Conservation (phyloP, 352 stramenopile genomes). For the Thalassiosira sp. region DNA sequence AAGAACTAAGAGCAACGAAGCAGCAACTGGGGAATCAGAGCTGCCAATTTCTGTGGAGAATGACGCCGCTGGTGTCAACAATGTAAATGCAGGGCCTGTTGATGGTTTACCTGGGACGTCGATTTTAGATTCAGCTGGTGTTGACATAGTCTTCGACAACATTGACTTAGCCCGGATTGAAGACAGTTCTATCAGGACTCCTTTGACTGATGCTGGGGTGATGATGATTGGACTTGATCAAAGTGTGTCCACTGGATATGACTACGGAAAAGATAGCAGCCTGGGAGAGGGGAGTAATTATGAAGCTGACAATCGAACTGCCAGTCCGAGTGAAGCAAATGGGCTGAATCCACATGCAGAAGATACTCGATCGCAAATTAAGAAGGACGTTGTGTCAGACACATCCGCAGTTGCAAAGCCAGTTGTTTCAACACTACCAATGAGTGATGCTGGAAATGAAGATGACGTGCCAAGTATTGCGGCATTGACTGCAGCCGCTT, state of each 20-base stretch:
- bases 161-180: not conserved
- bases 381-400: not conserved
- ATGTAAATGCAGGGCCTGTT: not conserved
- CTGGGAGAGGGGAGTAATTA: not conserved
- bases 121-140: not conserved
- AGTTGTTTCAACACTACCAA: not conserved
- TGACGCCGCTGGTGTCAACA: not conserved
- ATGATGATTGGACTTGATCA: conserved; percentile 18
- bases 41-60: not conserved
- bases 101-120: not conserved
- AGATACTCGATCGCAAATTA: not conserved
- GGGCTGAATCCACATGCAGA: not conserved
- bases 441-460: not conserved
- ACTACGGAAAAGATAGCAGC: conserved; percentile 1
- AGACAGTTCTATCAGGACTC: not conserved
- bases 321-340: not conserved
- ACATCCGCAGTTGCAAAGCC: not conserved
- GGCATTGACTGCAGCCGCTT: conserved; percentile 1
- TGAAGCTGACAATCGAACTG: too few relatives aligned
- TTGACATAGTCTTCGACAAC: not conserved
- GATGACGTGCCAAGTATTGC: conserved; percentile 5
- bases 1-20: conserved; percentile 7
- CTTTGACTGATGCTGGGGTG: conserved; percentile 5
- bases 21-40: conserved; percentile 1
- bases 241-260: conserved; percentile 14